Evolutionary conservation across 1,139 yeast species (phyloP).

Genomic region (Saccharomyces pastorianus): DNA sequence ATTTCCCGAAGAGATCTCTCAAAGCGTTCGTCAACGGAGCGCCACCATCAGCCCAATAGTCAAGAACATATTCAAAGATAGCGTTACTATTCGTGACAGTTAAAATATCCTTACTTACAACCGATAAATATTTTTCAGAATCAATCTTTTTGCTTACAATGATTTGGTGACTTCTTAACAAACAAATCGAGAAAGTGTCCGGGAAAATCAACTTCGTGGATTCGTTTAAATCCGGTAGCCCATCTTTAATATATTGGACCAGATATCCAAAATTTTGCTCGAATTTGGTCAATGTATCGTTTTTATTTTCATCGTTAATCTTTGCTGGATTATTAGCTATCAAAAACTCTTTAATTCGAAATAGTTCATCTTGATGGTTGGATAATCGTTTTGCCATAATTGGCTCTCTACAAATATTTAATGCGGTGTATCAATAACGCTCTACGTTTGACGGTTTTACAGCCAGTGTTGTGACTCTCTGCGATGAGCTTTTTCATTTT

Average conservation of each 20-base stretch:
- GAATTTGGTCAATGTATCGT: conserved; percentile 7
- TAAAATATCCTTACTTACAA: conserved; percentile 18
- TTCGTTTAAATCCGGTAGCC: conserved; percentile 7
- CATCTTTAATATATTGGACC: conserved; percentile 8
- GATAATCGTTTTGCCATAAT: background rate
- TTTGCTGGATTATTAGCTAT: conserved; percentile 13
- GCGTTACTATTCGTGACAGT: conserved; percentile 30
- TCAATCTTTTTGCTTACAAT: conserved; percentile 13
- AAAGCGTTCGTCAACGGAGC: conserved; percentile 65
- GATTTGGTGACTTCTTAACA: conserved; percentile 39
- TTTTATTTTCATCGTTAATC: conserved; percentile 7
- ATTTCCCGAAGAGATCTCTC: conserved; percentile 48
- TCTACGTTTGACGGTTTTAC: background rate
- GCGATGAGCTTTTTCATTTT: background rate
- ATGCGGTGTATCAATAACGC: background rate
- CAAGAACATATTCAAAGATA: conserved; percentile 50
- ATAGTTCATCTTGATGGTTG: background rate
- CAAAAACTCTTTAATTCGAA: conserved; percentile 9
- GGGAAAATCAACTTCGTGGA: conserved; percentile 38
- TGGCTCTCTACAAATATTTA: background rate
- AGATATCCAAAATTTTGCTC: conserved; percentile 6
- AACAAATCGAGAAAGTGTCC: conserved; percentile 60
- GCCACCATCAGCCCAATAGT: conserved; percentile 63
- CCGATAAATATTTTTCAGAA: conserved; percentile 6
- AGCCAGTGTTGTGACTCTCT: background rate